Evolutionary conservation across 768 basidiomycete genomes (phyloP).

Genomic region (Auriscalpium orientale): DNA sequence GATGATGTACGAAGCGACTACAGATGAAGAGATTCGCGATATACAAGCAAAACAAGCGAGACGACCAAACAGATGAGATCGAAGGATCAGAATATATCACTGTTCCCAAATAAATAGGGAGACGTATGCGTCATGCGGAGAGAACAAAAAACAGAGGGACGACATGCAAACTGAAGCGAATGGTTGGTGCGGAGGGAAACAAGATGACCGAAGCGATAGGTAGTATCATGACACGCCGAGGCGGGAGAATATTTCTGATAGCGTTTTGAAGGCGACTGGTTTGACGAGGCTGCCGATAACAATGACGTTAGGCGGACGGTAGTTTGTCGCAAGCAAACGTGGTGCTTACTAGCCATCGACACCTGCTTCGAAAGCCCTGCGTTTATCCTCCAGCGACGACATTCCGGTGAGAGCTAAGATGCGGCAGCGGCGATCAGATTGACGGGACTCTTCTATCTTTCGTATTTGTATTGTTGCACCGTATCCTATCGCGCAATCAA

Average conservation of each 20-base stretch:
- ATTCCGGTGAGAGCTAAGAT: conserved; percentile 90
- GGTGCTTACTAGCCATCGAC: conserved; percentile 88
- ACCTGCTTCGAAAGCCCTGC: conserved; percentile 84
- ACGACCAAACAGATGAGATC: too few relatives aligned
- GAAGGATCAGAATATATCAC: too few relatives aligned
- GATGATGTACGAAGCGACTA: too few relatives aligned
- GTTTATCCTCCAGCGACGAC: conserved; percentile 90
- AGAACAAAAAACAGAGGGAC: neutral
- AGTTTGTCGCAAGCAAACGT: neutral
- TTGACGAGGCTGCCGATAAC: conserved; percentile 66
- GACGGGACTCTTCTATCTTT: conserved; percentile 45
- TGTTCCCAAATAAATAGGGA: too few relatives aligned
- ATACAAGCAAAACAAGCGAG: too few relatives aligned
- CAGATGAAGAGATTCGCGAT: too few relatives aligned
- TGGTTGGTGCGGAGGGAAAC: too few relatives aligned
- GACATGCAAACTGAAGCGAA: too few relatives aligned
- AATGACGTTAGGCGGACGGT: neutral
- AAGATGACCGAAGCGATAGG: neutral
- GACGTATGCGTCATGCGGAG: too few relatives aligned
- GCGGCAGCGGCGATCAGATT: conserved; percentile 26
- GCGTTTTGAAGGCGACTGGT: conserved; percentile 88
- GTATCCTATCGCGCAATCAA: conserved; percentile 42
- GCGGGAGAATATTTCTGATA: conserved; percentile 78
- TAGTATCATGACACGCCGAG: conserved; percentile 42
- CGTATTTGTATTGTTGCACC: conserved; percentile 82